Evolutionary conservation across 306 rosid genomes (phyloP).

Genomic region (Vigna hirtella): DNA sequence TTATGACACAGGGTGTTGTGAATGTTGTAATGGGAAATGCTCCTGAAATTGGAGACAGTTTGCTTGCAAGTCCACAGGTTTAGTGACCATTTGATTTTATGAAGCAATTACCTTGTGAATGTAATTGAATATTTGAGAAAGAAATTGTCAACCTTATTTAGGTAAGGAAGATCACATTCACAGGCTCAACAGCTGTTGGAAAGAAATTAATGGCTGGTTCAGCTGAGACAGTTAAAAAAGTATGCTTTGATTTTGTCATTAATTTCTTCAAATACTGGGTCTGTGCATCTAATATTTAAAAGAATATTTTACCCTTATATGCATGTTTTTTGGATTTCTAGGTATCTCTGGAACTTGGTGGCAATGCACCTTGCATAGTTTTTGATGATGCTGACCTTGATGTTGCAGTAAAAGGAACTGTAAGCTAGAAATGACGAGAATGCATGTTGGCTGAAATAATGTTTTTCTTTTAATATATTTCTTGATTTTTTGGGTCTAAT

Average conservation of each 20-base stretch:
- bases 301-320: conserved; percentile 7
- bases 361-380: conserved; percentile 96
- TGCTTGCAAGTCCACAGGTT: conserved; percentile 91
- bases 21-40: conserved; percentile 97
- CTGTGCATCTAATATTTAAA: conserved; percentile 14
- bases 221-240: conserved; percentile 92
- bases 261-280: conserved; percentile 41
- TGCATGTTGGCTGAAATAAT: conserved; percentile 31
- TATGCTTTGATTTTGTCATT: conserved; percentile 43
- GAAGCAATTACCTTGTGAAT: conserved; percentile 34
- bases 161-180: conserved; percentile 97
- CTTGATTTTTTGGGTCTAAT: neutral
- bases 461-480: conserved; percentile 28
- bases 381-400: conserved; percentile 98
- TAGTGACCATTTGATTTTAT: conserved; percentile 30
- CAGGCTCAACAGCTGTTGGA: conserved; percentile 98
- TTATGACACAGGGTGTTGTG: conserved; percentile 79
- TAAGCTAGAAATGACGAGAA: conserved; percentile 57
- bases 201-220: conserved; percentile 98
- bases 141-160: conserved; percentile 48
- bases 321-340: conserved; percentile 35
- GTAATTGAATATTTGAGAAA: conserved; percentile 39
- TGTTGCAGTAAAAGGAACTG: conserved; percentile 93
- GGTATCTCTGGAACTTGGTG: conserved; percentile 99
- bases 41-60: conserved; percentile 82